Evolutionary conservation across 352 stramenopile genomes (phyloP).

Genomic region (Globisporangium cylindrosporum): DNA sequence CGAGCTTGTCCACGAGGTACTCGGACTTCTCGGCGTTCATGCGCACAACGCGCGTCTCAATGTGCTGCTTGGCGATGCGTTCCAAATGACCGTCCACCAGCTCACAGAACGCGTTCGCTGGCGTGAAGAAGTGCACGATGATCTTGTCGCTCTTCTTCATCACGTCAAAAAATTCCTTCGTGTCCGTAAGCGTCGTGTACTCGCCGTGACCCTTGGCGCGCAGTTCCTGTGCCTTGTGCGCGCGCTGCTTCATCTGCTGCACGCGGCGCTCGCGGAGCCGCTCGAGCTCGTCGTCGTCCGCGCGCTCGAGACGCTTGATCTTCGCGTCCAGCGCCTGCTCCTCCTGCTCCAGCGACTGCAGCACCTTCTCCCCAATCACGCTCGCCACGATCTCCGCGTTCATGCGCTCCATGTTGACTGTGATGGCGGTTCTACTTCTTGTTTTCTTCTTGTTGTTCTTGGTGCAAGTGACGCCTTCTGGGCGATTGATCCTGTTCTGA

Average conservation of each 20-base stretch:
- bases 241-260: conserved; percentile 74
- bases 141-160: conserved; percentile 91
- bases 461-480: background rate
- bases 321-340: conserved; percentile 83
- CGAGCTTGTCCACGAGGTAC: conserved; percentile 96
- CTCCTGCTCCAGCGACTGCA: conserved; percentile 85
- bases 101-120: conserved; percentile 90
- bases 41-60: conserved; percentile 95
- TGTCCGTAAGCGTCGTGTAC: conserved; percentile 89
- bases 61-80: conserved; percentile 87
- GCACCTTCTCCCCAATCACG: conserved; percentile 82
- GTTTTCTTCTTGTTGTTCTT: background rate
- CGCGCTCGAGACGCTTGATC: conserved; percentile 80
- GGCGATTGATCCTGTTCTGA: conserved; percentile 1
- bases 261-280: conserved; percentile 77
- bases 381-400: conserved; percentile 76
- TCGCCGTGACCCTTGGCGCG: conserved; percentile 80
- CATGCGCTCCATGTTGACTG: conserved; percentile 45
- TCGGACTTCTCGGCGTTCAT: conserved; percentile 96
- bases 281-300: conserved; percentile 89
- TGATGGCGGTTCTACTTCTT: background rate
- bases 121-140: conserved; percentile 96
- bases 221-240: conserved; percentile 65
- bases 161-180: conserved; percentile 94
- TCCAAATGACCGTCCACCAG: conserved; percentile 92